Evolutionary conservation across 208 protist species (phyloP).

Genomic region (Crithidia brevicula): DNA sequence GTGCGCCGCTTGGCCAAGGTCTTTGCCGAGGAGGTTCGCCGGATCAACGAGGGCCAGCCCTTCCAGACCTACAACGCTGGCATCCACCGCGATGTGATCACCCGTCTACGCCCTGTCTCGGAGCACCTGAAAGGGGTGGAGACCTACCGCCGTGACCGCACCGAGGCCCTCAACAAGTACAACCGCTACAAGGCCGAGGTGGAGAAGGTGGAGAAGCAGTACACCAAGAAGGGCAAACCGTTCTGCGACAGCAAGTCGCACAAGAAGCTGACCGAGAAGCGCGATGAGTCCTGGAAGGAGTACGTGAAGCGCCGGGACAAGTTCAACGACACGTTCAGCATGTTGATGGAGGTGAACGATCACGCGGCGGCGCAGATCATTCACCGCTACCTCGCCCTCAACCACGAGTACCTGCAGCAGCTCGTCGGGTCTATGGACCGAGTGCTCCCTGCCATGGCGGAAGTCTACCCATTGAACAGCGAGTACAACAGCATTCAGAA

Average conservation of each 20-base stretch:
- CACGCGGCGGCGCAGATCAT: constrained; percentile 67
- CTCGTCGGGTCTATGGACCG: constrained; percentile 45
- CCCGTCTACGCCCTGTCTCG: constrained; percentile 50
- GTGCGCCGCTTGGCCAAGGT: constrained; percentile 51
- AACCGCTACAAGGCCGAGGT: constrained; percentile 62
- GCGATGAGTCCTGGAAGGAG: constrained; percentile 49
- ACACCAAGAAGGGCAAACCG: constrained; percentile 63
- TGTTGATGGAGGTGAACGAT: constrained; percentile 77
- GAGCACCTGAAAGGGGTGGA: constrained; percentile 51
- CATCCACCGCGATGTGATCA: constrained; percentile 69
- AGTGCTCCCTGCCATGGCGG: constrained; percentile 57
- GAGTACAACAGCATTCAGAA: constrained; percentile 67
- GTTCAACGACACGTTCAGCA: constrained; percentile 51
- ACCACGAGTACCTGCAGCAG: constrained; percentile 66
- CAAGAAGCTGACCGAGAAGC: constrained; percentile 55
- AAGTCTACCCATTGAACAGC: constrained; percentile 61
- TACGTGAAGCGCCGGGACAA: constrained; percentile 41
- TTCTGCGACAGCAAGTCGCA: constrained; percentile 67
- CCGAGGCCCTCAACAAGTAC: constrained; percentile 45
- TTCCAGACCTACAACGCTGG: constrained; percentile 68
- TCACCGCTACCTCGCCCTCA: constrained; percentile 65
- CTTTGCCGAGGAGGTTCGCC: constrained; percentile 56
- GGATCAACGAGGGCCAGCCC: constrained; percentile 59
- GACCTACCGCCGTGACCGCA: constrained; percentile 32
- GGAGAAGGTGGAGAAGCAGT: constrained; percentile 63